phyloP scores from a whole-genome alignment of 2,329 filamentous ascomycete genomes.

The Neonectria hederae region DNA sequence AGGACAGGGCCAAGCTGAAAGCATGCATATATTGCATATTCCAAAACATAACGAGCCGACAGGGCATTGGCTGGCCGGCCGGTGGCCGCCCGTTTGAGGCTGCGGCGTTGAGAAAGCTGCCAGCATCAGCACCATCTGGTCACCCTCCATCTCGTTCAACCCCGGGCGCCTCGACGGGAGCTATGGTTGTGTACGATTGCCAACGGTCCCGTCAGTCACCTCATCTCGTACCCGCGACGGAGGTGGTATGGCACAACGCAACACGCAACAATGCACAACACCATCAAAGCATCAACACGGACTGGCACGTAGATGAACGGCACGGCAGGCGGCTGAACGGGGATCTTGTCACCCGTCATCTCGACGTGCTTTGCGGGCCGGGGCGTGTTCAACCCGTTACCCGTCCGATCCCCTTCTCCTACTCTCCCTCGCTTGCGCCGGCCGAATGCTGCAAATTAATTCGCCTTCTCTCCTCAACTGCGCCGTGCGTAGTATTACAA shows the following conservation, averaged over 20 bases:
- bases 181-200: neutral
- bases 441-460: slow-evolving; percentile 39
- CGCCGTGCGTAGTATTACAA: slow-evolving; percentile 34
- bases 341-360: slow-evolving; percentile 24
- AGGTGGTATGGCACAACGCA: slow-evolving; percentile 2
- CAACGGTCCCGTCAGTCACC: neutral
- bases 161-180: slow-evolving; percentile 6
- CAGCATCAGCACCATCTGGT: slow-evolving; percentile 24
- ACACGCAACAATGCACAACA: slow-evolving; percentile 14
- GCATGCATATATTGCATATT: slow-evolving; percentile 9
- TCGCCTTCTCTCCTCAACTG: slow-evolving; percentile 31
- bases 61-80: slow-evolving; percentile 16
- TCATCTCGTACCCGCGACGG: neutral
- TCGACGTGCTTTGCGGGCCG: slow-evolving; percentile 28
- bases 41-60: slow-evolving; percentile 23
- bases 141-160: slow-evolving; percentile 18
- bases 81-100: slow-evolving; percentile 11
- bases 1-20: slow-evolving; percentile 22
- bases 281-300: slow-evolving; percentile 2
- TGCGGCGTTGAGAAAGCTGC: slow-evolving; percentile 10
- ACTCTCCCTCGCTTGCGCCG: slow-evolving; percentile 38
- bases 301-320: slow-evolving; percentile 1
- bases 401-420: neutral
- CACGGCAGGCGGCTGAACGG: slow-evolving; percentile 26
- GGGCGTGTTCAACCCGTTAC: slow-evolving; percentile 27